phyloP scores from a whole-genome alignment of 208 protist species.

The Acanthamoeba lenticulata region DNA sequence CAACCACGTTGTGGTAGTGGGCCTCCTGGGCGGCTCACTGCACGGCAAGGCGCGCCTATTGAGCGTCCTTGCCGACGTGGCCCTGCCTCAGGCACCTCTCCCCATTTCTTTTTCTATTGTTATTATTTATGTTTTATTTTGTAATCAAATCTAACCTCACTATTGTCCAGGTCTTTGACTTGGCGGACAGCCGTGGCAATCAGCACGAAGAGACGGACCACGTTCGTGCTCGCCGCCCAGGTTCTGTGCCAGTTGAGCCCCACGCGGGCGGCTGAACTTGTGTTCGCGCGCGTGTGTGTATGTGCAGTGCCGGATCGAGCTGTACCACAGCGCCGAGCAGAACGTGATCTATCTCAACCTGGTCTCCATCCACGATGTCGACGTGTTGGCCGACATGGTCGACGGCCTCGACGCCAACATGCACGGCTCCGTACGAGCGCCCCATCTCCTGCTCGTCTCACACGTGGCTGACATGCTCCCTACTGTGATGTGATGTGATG shows the following conservation, averaged over 20 bases:
- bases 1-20: background rate
- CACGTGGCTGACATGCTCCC: background rate
- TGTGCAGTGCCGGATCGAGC: background rate
- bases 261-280: background rate
- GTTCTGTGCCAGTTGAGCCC: too few relatives aligned
- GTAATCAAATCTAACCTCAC: background rate
- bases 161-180: background rate
- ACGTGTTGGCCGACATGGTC: background rate
- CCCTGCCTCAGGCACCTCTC: background rate
- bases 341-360: slow-evolving; percentile 43
- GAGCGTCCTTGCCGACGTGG: background rate
- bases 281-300: background rate
- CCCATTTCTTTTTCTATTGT: background rate
- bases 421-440: background rate
- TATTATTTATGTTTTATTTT: background rate
- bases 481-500: background rate
- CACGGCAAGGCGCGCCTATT: background rate
- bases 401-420: background rate
- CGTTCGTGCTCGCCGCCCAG: too few relatives aligned
- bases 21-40: background rate
- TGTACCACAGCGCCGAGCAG: slow-evolving; percentile 30
- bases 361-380: background rate
- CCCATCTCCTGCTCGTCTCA: background rate
- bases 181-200: background rate
- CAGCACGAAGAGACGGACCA: background rate